These are phyloP conservation scores for Erysimum cheiranthoides DNA, from an alignment of 345 rosid genomes.

Conservation along the genomic window DNA sequence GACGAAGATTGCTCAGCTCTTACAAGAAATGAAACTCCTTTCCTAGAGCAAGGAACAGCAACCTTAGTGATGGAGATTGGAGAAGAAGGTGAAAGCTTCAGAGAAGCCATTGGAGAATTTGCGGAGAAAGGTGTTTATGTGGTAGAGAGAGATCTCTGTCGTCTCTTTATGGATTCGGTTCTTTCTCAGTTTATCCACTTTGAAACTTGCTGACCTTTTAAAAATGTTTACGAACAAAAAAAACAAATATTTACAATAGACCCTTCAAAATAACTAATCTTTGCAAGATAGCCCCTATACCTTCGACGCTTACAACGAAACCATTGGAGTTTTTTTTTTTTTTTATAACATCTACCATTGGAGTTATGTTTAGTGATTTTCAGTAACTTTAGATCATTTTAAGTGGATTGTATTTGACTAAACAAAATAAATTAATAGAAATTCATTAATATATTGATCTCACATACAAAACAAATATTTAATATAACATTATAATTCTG, in stretches of 20 bases:
- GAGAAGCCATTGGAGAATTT: conserved; percentile 65
- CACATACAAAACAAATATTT: no score
- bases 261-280: neutral
- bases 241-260: neutral
- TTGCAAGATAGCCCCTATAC: neutral
- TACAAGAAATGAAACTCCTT: conserved; percentile 59
- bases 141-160: conserved; percentile 24
- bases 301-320: no score
- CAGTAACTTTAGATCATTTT: no score
- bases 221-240: conserved; percentile 13
- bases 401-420: no score
- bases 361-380: no score
- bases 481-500: no score
- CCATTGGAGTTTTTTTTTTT: no score
- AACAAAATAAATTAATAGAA: no score
- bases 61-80: conserved; percentile 72
- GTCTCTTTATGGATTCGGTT: conserved; percentile 33
- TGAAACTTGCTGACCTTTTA: conserved; percentile 44
- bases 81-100: conserved; percentile 62
- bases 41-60: conserved; percentile 48
- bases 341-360: no score
- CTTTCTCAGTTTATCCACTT: conserved; percentile 41
- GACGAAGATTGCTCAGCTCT: conserved; percentile 59
- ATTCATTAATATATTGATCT: no score
- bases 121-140: conserved; percentile 34